Evolutionary conservation across 768 basidiomycete genomes (phyloP).

Genomic region (Lenzites betulinus): DNA sequence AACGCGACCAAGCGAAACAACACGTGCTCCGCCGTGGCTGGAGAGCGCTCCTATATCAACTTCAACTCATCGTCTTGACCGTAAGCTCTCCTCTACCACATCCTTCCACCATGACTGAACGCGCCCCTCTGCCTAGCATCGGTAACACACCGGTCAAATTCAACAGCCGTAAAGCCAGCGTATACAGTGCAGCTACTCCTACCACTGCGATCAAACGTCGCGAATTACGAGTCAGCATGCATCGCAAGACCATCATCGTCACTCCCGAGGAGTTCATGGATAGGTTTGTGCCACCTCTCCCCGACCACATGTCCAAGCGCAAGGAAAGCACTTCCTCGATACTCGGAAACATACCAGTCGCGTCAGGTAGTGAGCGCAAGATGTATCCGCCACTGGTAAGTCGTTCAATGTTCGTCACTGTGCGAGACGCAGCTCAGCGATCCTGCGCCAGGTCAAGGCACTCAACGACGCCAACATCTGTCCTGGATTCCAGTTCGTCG

Average conservation of each 20-base stretch:
- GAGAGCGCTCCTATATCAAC: no score
- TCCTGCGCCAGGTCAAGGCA: background rate
- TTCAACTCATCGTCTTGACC: no score
- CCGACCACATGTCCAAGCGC: background rate
- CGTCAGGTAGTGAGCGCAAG: background rate
- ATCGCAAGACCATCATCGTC: background rate
- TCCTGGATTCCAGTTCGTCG: background rate
- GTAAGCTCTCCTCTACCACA: no score
- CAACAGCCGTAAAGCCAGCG: background rate
- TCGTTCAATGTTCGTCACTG: background rate
- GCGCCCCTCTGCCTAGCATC: background rate
- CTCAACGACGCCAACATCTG: background rate
- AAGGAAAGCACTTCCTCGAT: background rate
- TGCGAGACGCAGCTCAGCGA: no score
- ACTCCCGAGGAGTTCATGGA: background rate
- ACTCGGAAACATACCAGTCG: background rate
- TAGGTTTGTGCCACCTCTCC: background rate
- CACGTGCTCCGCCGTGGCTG: no score
- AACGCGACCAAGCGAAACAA: no score
- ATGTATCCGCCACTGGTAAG: constrained; percentile 5
- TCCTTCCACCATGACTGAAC: background rate
- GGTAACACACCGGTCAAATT: background rate
- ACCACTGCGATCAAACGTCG: background rate
- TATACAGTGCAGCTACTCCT: no score
- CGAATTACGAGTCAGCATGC: constrained; percentile 9